Base-by-base conservation (phyloP, 106 monocot species). In the Allium fistulosum region DNA sequence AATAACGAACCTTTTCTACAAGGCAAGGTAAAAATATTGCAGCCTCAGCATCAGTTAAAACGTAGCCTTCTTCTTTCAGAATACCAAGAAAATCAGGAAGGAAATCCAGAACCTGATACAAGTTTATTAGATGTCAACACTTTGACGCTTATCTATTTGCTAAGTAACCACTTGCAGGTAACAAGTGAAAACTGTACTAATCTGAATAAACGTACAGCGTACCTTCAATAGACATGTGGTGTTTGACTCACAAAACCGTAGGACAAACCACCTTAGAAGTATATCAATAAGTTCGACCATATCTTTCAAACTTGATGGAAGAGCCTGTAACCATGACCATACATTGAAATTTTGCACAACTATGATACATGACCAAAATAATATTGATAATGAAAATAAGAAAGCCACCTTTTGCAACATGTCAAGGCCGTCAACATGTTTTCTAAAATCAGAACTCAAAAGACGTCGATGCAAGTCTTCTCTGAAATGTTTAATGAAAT, bases 211-310 rank as follows among this genome's bases (percentile, higher is more conserved):
- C 5, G 37, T 37, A 16, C 63, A 57, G 11, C 46, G 61, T 73
- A 99, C 99, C 90, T 99, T 99, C 75, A 99, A 77, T 75, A 99
- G 76, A 70, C 92, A 92, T 63, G 99, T 99, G 51, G 99, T 99
- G 79, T 99, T 99, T 7, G 92, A 93, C 72, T 99, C 99, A 71
- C 93, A 99, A 67, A 99, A 86, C 53, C 99, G 89, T 69, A 99
- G 72, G 72, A 93, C 93, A 85, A 92, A 90, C 99, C 99, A 99
- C 77, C 93, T 90, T 70, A 99, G 79, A 69, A 93, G 82, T 77
- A 99, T 76, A 61, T 99, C 99, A 85, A 93, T 71, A 83, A 99
- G 87, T 65, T 99, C 99, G 70, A 85, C 78, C n/a, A 90, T 77
- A 80, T 99, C 90, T 75, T 87, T 87, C 12, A 70, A 45, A 78